Evolutionary conservation across 1,284 basidiomycete genomes (phyloP).

Genomic region (Exobasidium cylindrosporum): DNA sequence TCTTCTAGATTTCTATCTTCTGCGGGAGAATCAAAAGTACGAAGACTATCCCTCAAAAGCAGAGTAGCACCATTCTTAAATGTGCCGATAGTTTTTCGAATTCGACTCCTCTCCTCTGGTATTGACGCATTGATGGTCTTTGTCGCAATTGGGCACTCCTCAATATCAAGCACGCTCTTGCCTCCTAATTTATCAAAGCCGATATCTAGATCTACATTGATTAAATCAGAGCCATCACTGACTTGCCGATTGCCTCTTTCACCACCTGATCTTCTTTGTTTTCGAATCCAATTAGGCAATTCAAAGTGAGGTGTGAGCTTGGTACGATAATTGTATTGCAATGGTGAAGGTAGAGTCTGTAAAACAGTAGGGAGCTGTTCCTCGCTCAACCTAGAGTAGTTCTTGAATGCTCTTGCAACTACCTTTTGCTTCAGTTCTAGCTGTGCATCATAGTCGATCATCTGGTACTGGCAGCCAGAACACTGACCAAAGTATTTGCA

Average conservation of each 20-base stretch:
- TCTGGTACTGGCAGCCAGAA: slow-evolving; percentile 53
- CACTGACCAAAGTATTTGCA: slow-evolving; percentile 53
- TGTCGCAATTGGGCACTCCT: slow-evolving; percentile 93
- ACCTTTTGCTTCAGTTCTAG: slow-evolving; percentile 81
- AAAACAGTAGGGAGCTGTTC: slow-evolving; percentile 67
- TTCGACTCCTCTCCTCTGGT: slow-evolving; percentile 26
- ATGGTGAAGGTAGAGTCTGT: slow-evolving; percentile 77
- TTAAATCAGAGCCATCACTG: not conserved
- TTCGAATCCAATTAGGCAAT: slow-evolving; percentile 63
- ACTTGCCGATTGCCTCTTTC: slow-evolving; percentile 28
- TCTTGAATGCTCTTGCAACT: slow-evolving; percentile 73
- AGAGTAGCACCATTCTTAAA: slow-evolving; percentile 89
- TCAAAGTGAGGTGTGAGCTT: slow-evolving; percentile 98
- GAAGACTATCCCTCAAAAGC: slow-evolving; percentile 81
- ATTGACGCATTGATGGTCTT: slow-evolving; percentile 73
- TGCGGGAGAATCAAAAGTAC: slow-evolving; percentile 27
- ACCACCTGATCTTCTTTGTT: slow-evolving; percentile 25
- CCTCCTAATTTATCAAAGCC: slow-evolving; percentile 83
- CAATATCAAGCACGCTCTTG: slow-evolving; percentile 82
- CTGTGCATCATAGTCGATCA: slow-evolving; percentile 79
- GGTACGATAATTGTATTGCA: slow-evolving; percentile 87
- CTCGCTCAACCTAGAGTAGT: slow-evolving; percentile 59
- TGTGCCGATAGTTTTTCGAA: slow-evolving; percentile 47
- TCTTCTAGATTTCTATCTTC: slow-evolving; percentile 21
- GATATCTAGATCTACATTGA: slow-evolving; percentile 70